Percentiles rank a stretch among this genome's conserved stretches.
These are phyloP conservation scores for Mallotus nudiflorus DNA, from an alignment of 345 rosid genomes.

Conservation along the genomic window DNA sequence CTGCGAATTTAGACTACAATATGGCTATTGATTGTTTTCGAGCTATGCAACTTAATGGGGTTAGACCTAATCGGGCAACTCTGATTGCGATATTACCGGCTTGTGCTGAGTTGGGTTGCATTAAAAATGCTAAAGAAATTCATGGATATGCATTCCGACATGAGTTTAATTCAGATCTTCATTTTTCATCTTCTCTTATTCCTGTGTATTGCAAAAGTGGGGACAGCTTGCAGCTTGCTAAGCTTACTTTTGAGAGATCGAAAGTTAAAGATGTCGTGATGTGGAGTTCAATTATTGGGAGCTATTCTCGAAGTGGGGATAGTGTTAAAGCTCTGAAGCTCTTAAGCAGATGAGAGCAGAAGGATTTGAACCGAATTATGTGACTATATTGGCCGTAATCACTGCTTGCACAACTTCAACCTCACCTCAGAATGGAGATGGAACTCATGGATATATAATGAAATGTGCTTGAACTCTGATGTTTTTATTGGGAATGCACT, in stretches of 20 bases:
- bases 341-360: conserved; percentile 44
- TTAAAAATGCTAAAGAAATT: conserved; percentile 42
- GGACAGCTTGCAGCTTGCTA: conserved; percentile 26
- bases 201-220: conserved; percentile 41
- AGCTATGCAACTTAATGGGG: conserved; percentile 45
- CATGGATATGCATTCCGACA: conserved; percentile 54
- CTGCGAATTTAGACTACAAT: conserved; percentile 29
- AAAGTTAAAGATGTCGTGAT: conserved; percentile 50
- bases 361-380: conserved; percentile 46
- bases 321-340: conserved; percentile 40
- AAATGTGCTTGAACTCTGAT: conserved; percentile 38
- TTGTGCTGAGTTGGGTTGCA: conserved; percentile 29
- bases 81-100: conserved; percentile 42
- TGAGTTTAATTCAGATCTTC: conserved; percentile 35
- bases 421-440: conserved; percentile 33
- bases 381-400: conserved; percentile 52
- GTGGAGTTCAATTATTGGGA: conserved; percentile 54
- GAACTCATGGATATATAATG: conserved; percentile 43
- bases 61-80: conserved; percentile 43
- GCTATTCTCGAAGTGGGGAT: conserved; percentile 40
- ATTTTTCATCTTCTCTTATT: conserved; percentile 42
- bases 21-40: conserved; percentile 41
- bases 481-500: conserved; percentile 47
- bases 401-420: conserved; percentile 42
- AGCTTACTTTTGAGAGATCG: conserved; percentile 40